Percentiles rank a stretch among this genome's conserved stretches.
These are phyloP conservation scores for Microdochium trichocladiopsis DNA, from an alignment of 2,329 filamentous ascomycete species.

Conservation along the genomic window DNA sequence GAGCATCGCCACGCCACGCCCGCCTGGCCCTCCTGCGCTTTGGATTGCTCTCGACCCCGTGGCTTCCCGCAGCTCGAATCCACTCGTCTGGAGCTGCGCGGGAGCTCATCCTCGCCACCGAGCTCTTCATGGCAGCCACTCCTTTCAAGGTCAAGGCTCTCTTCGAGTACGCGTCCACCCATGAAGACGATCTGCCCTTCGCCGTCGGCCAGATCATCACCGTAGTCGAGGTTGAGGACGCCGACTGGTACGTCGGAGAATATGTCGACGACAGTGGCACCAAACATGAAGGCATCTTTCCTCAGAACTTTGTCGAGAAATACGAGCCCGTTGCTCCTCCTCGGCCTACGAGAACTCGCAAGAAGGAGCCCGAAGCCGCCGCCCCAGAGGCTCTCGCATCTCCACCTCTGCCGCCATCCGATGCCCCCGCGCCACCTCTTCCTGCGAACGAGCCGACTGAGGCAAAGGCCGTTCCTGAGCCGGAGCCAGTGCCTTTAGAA, in stretches of 20 bases:
- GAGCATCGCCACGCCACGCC: neutral
- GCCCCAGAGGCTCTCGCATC: conserved; percentile 7
- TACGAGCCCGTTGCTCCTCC: conserved; percentile 89
- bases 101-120: neutral
- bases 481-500: conserved; percentile 1
- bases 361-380: conserved; percentile 46
- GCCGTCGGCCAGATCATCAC: conserved; percentile 81
- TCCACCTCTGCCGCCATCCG: conserved; percentile 19
- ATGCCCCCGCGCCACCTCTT: conserved; percentile 25
- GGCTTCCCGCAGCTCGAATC: neutral
- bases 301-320: conserved; percentile 94
- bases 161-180: conserved; percentile 86
- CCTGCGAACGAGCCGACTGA: conserved; percentile 25
- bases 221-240: conserved; percentile 86
- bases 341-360: conserved; percentile 70
- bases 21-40: neutral
- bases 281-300: conserved; percentile 83
- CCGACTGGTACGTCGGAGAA: conserved; percentile 88
- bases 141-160: conserved; percentile 93
- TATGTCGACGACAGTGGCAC: conserved; percentile 70
- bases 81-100: neutral
- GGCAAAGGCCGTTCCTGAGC: neutral
- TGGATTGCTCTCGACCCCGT: neutral
- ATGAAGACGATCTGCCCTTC: conserved; percentile 94
- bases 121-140: conserved; percentile 49